These are phyloP conservation scores for Terana coerulea DNA, from an alignment of 768 basidiomycete genomes.

Conservation along the genomic window DNA sequence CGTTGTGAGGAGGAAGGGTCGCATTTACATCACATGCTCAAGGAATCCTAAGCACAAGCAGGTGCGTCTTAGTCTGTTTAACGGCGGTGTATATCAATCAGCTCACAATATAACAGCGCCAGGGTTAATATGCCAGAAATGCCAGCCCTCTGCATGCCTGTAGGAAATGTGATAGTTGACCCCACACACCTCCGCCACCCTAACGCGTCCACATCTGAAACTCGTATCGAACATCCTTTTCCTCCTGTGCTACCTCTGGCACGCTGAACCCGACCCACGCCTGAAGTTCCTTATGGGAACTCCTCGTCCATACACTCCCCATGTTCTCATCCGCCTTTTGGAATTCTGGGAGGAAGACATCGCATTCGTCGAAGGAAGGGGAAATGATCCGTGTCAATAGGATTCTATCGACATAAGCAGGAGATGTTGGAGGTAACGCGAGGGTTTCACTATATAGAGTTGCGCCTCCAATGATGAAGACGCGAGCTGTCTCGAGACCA, in stretches of 20 bases:
- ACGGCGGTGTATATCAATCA: background rate
- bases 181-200: too few relatives aligned
- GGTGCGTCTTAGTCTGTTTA: conserved; percentile 39
- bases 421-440: conserved; percentile 30
- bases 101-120: conserved; percentile 17
- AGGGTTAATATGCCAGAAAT: conserved; percentile 18
- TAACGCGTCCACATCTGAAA: conserved; percentile 91
- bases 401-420: conserved; percentile 65
- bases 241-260: conserved; percentile 69
- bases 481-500: background rate
- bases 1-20: conserved; percentile 84
- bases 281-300: conserved; percentile 58
- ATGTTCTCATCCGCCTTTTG: conserved; percentile 23
- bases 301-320: conserved; percentile 47
- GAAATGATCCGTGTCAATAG: conserved; percentile 81
- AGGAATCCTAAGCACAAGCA: conserved; percentile 98
- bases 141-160: background rate
- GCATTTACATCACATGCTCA: conserved; percentile 88
- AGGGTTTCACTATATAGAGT: conserved; percentile 75
- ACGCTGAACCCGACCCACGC: conserved; percentile 83
- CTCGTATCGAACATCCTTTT: conserved; percentile 82
- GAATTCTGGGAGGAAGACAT: conserved; percentile 84
- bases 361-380: conserved; percentile 78
- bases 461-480: conserved; percentile 92
- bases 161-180: background rate